phyloP scores from a whole-genome alignment of 2,329 filamentous ascomycete genomes.

The Monosporascus sp. region DNA sequence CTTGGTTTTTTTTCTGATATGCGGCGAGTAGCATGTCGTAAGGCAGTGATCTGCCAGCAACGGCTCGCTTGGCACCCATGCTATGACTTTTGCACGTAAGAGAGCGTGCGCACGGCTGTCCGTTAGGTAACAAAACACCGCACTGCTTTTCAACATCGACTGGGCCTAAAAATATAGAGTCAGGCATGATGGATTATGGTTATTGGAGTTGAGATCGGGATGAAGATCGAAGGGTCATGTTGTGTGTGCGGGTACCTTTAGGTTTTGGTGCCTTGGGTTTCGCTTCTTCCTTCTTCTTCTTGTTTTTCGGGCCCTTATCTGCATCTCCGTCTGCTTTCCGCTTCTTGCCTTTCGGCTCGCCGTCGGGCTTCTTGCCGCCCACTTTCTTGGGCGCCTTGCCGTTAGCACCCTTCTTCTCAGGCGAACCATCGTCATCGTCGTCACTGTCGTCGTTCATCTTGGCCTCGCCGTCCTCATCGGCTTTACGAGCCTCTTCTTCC shows the following conservation, averaged over 20 bases:
- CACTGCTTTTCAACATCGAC: conserved; percentile 94
- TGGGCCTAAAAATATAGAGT: conserved; percentile 47
- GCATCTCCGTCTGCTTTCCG: conserved; percentile 69
- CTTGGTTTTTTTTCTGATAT: conserved; percentile 97
- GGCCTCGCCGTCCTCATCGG: conserved; percentile 37
- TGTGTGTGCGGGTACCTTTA: conserved; percentile 51
- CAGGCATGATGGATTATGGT: conserved; percentile 4
- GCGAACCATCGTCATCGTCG: conserved; percentile 43
- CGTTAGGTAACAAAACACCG: conserved; percentile 79
- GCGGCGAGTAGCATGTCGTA: conserved; percentile 88
- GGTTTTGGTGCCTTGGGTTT: conserved; percentile 80
- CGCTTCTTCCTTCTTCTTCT: conserved; percentile 92
- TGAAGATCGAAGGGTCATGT: neutral
- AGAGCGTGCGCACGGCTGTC: conserved; percentile 79
- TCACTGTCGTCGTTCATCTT: conserved; percentile 40
- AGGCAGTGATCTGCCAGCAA: conserved; percentile 78
- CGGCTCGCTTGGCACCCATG: conserved; percentile 91
- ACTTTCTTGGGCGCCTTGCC: conserved; percentile 54
- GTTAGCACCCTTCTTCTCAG: conserved; percentile 30
- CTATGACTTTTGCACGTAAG: conserved; percentile 90
- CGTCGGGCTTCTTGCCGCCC: conserved; percentile 58
- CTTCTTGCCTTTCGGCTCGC: conserved; percentile 69
- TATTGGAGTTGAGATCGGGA: neutral
- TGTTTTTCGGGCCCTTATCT: conserved; percentile 80
- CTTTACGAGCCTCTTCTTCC: conserved; percentile 50